Evolutionary conservation across 2,329 filamentous ascomycete species (phyloP).

Genomic region (Fusarium luffae): DNA sequence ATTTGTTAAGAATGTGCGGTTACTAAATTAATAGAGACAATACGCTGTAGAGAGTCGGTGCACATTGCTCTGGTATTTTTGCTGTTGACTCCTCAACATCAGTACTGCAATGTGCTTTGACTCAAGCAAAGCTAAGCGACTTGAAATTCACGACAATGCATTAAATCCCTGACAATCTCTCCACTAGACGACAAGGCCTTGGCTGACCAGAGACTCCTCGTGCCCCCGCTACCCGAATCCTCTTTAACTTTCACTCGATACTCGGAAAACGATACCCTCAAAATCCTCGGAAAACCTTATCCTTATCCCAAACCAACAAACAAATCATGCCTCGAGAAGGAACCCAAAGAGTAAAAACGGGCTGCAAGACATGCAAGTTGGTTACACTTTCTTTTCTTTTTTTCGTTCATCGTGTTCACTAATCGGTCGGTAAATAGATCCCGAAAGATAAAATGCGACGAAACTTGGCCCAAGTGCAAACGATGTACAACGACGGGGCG

Average conservation of each 20-base stretch:
- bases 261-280: slow-evolving; percentile 5
- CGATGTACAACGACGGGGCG: slow-evolving; percentile 64
- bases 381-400: slow-evolving; percentile 38
- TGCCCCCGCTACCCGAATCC: neutral
- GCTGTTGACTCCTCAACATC: neutral
- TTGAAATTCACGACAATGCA: neutral
- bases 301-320: neutral
- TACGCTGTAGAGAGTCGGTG: neutral
- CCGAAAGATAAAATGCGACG: slow-evolving; percentile 68
- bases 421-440: slow-evolving; percentile 51
- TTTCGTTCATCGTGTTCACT: neutral
- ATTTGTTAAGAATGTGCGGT: neutral
- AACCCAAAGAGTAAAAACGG: slow-evolving; percentile 55
- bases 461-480: slow-evolving; percentile 61
- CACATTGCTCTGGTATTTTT: neutral
- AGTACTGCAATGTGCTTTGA: neutral
- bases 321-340: slow-evolving; percentile 42
- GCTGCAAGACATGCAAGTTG: slow-evolving; percentile 66
- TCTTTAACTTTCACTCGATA: neutral
- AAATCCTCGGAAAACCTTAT: neutral
- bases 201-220: neutral
- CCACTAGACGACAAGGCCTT: neutral
- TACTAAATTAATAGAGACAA: neutral
- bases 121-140: neutral
- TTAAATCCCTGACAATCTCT: neutral